These are phyloP conservation scores for Rhodomyrtus psidioides DNA, from an alignment of 441 rosid species.

Conservation along the genomic window DNA sequence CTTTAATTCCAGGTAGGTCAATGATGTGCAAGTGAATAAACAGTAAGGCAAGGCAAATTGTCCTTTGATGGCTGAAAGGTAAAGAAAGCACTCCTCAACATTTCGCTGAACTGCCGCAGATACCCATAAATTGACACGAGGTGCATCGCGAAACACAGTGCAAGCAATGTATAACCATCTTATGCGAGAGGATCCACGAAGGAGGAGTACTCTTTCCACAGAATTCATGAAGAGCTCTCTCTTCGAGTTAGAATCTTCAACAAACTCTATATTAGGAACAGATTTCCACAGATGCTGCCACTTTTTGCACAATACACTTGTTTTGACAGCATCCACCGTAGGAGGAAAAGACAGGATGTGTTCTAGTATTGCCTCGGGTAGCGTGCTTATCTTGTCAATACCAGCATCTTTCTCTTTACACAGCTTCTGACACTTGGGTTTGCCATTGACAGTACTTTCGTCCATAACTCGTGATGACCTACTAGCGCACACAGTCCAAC, in stretches of 20 bases:
- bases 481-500: background rate
- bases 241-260: background rate
- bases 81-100: background rate
- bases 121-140: background rate
- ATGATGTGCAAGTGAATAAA: background rate
- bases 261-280: background rate
- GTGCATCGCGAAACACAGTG: background rate
- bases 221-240: background rate
- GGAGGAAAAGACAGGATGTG: background rate
- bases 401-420: background rate
- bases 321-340: background rate
- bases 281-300: background rate
- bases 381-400: background rate
- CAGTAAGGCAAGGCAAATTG: background rate
- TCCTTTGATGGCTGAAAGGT: background rate
- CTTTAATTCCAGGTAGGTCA: background rate
- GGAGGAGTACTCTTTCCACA: background rate
- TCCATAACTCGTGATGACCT: background rate
- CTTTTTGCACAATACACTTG: background rate
- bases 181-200: background rate
- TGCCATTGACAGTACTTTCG: background rate
- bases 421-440: background rate
- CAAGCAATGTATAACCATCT: background rate
- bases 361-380: background rate
- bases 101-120: background rate